Evolutionary conservation across 129 eudicot genomes (phyloP).

Genomic region (Flaveria sonorensis): DNA sequence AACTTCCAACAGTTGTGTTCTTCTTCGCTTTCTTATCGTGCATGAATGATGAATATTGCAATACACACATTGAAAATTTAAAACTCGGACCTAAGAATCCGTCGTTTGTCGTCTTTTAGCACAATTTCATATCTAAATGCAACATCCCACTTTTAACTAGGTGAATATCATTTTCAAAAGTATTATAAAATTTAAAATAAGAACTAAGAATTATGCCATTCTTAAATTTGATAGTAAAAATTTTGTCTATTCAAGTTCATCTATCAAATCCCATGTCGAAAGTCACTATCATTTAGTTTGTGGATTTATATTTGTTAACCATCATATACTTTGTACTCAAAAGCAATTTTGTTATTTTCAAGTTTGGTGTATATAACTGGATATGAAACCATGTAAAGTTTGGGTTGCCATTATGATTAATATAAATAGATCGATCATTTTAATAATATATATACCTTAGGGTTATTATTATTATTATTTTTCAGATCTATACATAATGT

Average conservation of each 20-base stretch:
- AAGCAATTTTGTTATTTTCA: neutral
- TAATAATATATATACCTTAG: neutral
- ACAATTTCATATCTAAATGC: neutral
- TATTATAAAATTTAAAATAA: no score
- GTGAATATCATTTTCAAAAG: neutral
- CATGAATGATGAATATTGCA: constrained; percentile 19
- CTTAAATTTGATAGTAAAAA: no score
- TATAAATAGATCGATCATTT: neutral
- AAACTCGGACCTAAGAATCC: neutral
- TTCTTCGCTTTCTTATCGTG: neutral
- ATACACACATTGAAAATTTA: neutral
- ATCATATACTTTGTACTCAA: neutral
- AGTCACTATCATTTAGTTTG: neutral
- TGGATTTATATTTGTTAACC: neutral
- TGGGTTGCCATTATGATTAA: neutral
- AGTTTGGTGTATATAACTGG: neutral
- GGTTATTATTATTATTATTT: neutral
- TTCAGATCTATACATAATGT: neutral
- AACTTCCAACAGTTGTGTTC: no score
- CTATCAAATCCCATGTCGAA: neutral
- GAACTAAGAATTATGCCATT: neutral
- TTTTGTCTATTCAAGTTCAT: neutral
- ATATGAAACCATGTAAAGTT: neutral
- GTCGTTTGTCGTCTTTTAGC: neutral
- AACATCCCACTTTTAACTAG: neutral